A percentile compares a stretch with the other conserved stretches of the same genome.
These are phyloP conservation scores for Pythium phragmitis DNA, from an alignment of 352 stramenopile genomes.

Conservation along the genomic window DNA sequence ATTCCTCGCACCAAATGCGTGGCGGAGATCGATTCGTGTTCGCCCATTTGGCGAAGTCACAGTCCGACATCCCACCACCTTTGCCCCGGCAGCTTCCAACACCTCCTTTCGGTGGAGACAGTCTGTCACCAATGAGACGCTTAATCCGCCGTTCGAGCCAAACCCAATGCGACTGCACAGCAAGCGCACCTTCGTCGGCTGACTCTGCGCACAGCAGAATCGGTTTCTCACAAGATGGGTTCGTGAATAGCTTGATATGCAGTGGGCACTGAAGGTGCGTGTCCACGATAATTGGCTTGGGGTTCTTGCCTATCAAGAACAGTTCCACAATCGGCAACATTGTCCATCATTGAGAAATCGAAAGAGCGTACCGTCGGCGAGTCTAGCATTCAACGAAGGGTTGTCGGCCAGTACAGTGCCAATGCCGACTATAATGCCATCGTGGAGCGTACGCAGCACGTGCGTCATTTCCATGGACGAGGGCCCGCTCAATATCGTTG, in stretches of 20 bases:
- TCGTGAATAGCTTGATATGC: slow-evolving; percentile 76
- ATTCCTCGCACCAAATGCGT: slow-evolving; percentile 52
- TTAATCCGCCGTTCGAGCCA: not conserved
- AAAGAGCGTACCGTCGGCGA: slow-evolving; percentile 41
- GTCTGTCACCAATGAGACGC: slow-evolving; percentile 24
- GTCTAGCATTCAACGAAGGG: slow-evolving; percentile 78
- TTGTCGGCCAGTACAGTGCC: slow-evolving; percentile 87
- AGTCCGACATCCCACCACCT: slow-evolving; percentile 39
- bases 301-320: slow-evolving; percentile 46
- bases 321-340: not conserved
- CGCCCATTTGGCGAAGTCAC: slow-evolving; percentile 16
- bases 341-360: not conserved
- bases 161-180: not conserved
- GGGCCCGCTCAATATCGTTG: slow-evolving; percentile 66
- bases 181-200: slow-evolving; percentile 23
- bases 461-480: slow-evolving; percentile 89
- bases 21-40: slow-evolving; percentile 52
- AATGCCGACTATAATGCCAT: slow-evolving; percentile 86
- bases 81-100: slow-evolving; percentile 48
- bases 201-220: slow-evolving; percentile 49
- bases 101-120: slow-evolving; percentile 31
- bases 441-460: slow-evolving; percentile 77
- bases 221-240: slow-evolving; percentile 62
- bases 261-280: slow-evolving; percentile 61
- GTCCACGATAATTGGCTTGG: slow-evolving; percentile 77